Percentiles rank a stretch among this genome's conserved stretches.
phyloP scores from a whole-genome alignment of 495 filamentous ascomycete genomes.

The Aspergillus avenaceus region DNA sequence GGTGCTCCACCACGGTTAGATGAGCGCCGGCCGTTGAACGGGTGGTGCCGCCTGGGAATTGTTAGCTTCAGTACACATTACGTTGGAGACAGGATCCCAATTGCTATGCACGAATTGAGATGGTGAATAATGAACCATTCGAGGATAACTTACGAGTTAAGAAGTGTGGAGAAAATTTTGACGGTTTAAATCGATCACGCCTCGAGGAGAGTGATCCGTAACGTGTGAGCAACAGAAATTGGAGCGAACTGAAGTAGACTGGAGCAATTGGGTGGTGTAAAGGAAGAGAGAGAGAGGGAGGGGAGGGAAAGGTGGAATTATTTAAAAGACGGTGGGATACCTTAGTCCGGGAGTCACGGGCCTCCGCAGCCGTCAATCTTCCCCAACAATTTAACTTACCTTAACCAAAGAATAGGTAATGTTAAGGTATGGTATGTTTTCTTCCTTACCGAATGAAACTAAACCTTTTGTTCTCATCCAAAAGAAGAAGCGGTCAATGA shows the following conservation, averaged over 20 bases:
- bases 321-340: conserved; percentile 15
- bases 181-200: conserved; percentile 43
- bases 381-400: neutral
- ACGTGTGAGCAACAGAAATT: conserved; percentile 2
- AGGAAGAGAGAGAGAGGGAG: conserved; percentile 3
- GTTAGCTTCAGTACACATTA: conserved; percentile 12
- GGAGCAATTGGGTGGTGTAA: conserved; percentile 4
- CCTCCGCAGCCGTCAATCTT: neutral
- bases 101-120: neutral
- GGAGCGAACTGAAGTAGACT: neutral
- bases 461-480: no score
- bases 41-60: conserved; percentile 76
- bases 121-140: neutral
- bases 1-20: conserved; percentile 82
- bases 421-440: neutral
- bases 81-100: neutral
- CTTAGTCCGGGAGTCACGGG: conserved; percentile 7
- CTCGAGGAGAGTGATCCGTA: conserved; percentile 39
- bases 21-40: conserved; percentile 96
- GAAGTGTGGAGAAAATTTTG: conserved; percentile 49
- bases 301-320: conserved; percentile 1
- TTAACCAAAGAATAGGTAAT: neutral
- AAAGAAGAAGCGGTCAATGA: neutral
- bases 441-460: neutral
- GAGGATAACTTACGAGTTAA: conserved; percentile 42